Conservation (phyloP, 352 stramenopile genomes). For the Phytophthora colocasiae region DNA sequence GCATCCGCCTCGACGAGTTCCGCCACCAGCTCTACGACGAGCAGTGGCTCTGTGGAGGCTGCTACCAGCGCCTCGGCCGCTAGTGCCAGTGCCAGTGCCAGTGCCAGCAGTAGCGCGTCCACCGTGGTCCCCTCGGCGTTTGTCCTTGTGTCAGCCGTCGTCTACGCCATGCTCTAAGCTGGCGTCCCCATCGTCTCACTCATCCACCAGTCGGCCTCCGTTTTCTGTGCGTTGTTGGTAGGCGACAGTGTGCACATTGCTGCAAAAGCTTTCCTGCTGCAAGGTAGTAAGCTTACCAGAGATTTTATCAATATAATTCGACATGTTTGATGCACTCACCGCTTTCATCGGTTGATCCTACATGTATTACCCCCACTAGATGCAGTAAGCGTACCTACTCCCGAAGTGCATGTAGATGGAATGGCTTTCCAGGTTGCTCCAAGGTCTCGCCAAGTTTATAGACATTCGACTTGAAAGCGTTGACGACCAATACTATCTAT, state of each 20-base stretch:
- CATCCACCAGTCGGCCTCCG: constrained; percentile 1
- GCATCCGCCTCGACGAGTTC: constrained; percentile 12
- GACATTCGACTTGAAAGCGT: too few species aligned
- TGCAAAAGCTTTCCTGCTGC: constrained; percentile 3
- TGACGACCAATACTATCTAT: too few species aligned
- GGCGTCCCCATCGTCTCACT: constrained; percentile 18
- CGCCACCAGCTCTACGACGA: constrained; percentile 24
- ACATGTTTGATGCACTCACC: constrained; percentile 21
- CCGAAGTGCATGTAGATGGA: too few species aligned
- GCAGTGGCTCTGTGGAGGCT: constrained; percentile 18
- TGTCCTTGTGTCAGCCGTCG: constrained; percentile 34
- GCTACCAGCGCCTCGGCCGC: constrained; percentile 18
- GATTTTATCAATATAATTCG: constrained; percentile 33
- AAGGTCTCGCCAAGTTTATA: too few species aligned
- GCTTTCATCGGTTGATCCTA: background rate
- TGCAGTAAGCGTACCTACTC: too few species aligned
- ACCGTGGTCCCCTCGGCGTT: constrained; percentile 33
- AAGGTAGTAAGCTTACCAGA: constrained; percentile 2
- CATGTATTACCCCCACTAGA: background rate
- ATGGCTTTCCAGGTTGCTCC: too few species aligned
- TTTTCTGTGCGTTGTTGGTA: constrained; percentile 10
- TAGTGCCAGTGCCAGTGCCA: constrained; percentile 29
- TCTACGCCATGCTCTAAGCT: constrained; percentile 50
- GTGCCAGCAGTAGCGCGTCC: constrained; percentile 34
- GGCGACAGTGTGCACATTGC: constrained; percentile 7